Evolutionary conservation across 2,329 filamentous ascomycete genomes (phyloP).

Genomic region (Fusarium secorum): DNA sequence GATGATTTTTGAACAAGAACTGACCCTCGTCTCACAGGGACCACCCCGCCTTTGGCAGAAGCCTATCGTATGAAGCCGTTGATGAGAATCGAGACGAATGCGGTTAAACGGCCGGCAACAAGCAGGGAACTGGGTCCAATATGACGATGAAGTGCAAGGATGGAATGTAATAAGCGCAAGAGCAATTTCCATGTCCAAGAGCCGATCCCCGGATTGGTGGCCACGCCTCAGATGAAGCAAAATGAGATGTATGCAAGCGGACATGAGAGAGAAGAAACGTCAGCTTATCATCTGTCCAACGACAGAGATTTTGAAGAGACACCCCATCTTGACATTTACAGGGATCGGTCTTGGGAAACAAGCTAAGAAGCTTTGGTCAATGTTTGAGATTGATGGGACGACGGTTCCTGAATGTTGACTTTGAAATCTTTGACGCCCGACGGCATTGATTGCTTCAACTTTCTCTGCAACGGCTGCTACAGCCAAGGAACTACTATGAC

Average conservation of each 20-base stretch:
- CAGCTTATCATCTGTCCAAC: slow-evolving; percentile 25
- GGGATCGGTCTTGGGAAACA: slow-evolving; percentile 17
- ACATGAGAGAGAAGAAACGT: slow-evolving; percentile 5
- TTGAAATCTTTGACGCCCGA: slow-evolving; percentile 25
- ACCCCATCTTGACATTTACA: neutral
- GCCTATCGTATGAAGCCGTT: slow-evolving; percentile 36
- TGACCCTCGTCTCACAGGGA: slow-evolving; percentile 39
- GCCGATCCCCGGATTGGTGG: slow-evolving; percentile 31
- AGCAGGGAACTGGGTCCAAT: slow-evolving; percentile 35
- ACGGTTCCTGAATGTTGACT: slow-evolving; percentile 42
- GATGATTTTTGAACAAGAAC: slow-evolving; percentile 27
- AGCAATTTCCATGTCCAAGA: slow-evolving; percentile 34
- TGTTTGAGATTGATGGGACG: slow-evolving; percentile 64
- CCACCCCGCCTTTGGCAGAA: slow-evolving; percentile 39
- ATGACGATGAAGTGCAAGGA: slow-evolving; percentile 37
- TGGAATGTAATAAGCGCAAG: slow-evolving; percentile 33
- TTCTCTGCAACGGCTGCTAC: neutral
- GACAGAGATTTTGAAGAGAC: neutral
- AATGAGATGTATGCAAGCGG: slow-evolving; percentile 11
- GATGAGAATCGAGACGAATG: slow-evolving; percentile 36
- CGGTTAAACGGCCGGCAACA: slow-evolving; percentile 37
- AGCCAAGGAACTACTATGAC: slow-evolving; percentile 16
- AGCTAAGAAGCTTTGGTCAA: slow-evolving; percentile 36
- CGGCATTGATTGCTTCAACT: slow-evolving; percentile 18
- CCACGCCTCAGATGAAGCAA: slow-evolving; percentile 12